Base-by-base conservation (phyloP, 305 asterid species). In the Fraxinus ornus region DNA sequence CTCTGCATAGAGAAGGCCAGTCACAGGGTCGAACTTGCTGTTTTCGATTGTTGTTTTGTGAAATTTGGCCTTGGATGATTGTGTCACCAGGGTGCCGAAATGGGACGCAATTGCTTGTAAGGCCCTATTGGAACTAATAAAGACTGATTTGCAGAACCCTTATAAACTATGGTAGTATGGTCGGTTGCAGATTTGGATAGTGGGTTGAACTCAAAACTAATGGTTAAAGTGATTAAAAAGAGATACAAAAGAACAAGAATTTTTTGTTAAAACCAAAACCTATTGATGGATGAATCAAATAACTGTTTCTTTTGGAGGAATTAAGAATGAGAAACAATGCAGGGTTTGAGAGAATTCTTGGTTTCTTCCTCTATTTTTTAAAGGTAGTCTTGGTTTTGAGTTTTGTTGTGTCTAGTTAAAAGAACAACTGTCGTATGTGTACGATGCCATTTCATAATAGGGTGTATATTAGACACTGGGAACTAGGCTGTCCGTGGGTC, bases 61-160 rank as follows among this genome's bases (percentile, higher is more conserved):
- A 41, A 41, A 41, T 41, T 41, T 41, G 49, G 49, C 49, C 15
- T 41, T 41, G 49, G 49, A 9, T 41, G 49, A 41, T 41, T 41
- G 49, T 41, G 49, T 41, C 49, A 41, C 13, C 49, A 41, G 15
- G 49, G 4, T 10, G 17, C 17, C 52, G 7, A 2, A 2, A 41
- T 10, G 17, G 52, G 52, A 41, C 52, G 1, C 52, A 41, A 41
- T 41, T 41, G 52, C 52, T 41, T 41, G 17, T 95, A 97, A 92
- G 75, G 92, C 72, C 98, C 97, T 5, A 89, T 86, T 85, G 98
- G 97, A 91, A 94, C 98, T 88, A 95, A 83, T 84, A 94, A 75
- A 72, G 88, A 21, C 83, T 94, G 95, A 30, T 95, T 92, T 9
- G 97, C 95, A 89, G 97, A 95, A 2, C 99, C 97, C 83, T 94